A percentile compares a stretch with the other conserved stretches of the same genome.
Conservation (phyloP, 192 early-diverging fungal genomes). For the Coemansia sp. region DNA sequence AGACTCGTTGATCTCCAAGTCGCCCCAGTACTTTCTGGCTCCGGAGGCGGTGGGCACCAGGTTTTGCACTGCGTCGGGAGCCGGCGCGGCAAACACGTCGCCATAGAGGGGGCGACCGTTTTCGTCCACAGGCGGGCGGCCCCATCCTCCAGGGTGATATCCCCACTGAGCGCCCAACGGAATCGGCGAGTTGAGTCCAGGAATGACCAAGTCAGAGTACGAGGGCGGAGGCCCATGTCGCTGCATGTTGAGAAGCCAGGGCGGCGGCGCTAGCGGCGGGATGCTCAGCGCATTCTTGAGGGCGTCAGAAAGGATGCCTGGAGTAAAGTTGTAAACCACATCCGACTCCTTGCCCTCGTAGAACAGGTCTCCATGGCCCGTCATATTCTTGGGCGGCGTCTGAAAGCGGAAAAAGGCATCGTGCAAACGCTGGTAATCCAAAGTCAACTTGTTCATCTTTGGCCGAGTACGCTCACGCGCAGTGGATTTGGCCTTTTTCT, state of each 20-base stretch:
- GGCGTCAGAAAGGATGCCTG: slow-evolving; percentile 82
- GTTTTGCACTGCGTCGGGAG: slow-evolving; percentile 46
- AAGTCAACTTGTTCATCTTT: slow-evolving; percentile 94
- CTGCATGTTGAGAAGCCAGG: slow-evolving; percentile 99
- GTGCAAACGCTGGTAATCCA: slow-evolving; percentile 97
- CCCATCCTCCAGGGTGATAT: slow-evolving; percentile 96
- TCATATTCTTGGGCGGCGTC: slow-evolving; percentile 59
- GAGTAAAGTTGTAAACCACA: slow-evolving; percentile 80
- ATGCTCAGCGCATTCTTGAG: slow-evolving; percentile 85
- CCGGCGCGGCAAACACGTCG: slow-evolving; percentile 83
- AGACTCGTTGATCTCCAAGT: slow-evolving; percentile 74
- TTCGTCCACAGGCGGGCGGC: slow-evolving; percentile 81
- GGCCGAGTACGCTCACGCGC: slow-evolving; percentile 85
- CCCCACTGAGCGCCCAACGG: slow-evolving; percentile 98
- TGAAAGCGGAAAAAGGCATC: slow-evolving; percentile 98
- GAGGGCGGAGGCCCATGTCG: slow-evolving; percentile 93
- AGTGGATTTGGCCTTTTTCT: slow-evolving; percentile 73
- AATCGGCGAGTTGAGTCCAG: slow-evolving; percentile 95
- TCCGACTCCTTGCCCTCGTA: slow-evolving; percentile 98
- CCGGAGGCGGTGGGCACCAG: slow-evolving; percentile 6
- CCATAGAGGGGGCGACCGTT: slow-evolving; percentile 91
- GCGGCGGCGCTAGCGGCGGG: slow-evolving; percentile 88
- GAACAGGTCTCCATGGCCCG: slow-evolving; percentile 59
- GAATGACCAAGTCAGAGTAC: slow-evolving; percentile 87
- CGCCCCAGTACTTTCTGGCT: slow-evolving; percentile 75